A percentile compares a stretch with the other conserved stretches of the same genome.
phyloP scores from a whole-genome alignment of 768 basidiomycete genomes.

The Mycena olivaceomarginata region DNA sequence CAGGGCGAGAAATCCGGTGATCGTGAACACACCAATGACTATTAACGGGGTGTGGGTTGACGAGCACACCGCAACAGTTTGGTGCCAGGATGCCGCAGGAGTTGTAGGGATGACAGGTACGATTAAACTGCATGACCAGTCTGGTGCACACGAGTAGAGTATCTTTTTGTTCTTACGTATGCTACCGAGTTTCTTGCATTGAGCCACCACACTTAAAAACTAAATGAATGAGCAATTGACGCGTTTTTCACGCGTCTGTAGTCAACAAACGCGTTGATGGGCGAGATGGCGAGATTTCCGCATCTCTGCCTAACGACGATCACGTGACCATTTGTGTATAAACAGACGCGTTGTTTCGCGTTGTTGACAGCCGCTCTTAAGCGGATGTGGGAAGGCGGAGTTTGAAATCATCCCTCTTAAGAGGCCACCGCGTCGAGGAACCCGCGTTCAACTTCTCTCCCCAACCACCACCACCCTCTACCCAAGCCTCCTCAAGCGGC shows the following conservation, averaged over 20 bases:
- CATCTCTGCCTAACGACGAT: not conserved
- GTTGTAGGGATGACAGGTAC: conserved; percentile 51
- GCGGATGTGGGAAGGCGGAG: conserved; percentile 37
- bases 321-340: conserved; percentile 31
- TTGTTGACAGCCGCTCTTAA: conserved; percentile 34
- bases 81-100: conserved; percentile 60
- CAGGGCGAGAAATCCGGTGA: conserved; percentile 71
- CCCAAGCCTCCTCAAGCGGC: conserved; percentile 15
- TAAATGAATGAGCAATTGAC: too few relatives aligned
- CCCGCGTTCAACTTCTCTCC: conserved; percentile 28
- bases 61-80: conserved; percentile 56
- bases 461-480: conserved; percentile 35
- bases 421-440: conserved; percentile 26
- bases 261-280: not conserved
- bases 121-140: conserved; percentile 14
- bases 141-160: not conserved
- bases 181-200: too few relatives aligned
- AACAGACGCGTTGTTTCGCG: conserved; percentile 36
- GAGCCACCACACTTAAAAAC: too few relatives aligned
- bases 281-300: not conserved
- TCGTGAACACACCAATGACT: conserved; percentile 61
- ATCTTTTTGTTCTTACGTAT: too few relatives aligned
- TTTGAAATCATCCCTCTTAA: conserved; percentile 35
- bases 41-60: conserved; percentile 60
- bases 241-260: not conserved